A percentile compares a stretch with the other conserved stretches of the same genome.
Conservation (phyloP, 192 early-diverging fungal genomes). For the Gorgonomyces haynaldii region DNA sequence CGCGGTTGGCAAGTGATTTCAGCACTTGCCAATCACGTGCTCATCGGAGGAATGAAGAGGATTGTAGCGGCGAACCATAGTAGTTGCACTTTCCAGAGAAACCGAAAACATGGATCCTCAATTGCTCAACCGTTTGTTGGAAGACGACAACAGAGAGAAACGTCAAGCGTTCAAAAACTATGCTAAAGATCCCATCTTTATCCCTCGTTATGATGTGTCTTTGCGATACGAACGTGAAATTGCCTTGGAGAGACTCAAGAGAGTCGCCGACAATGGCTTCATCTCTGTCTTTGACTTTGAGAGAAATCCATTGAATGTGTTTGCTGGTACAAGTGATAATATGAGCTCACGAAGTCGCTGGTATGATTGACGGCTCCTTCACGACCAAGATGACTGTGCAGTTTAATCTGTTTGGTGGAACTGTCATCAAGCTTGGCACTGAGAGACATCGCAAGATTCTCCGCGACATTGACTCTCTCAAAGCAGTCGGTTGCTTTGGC, state of each 20-base stretch:
- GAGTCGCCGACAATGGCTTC: slow-evolving; percentile 31
- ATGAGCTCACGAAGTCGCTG: slow-evolving; percentile 61
- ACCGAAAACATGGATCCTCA: no score
- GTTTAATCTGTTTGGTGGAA: slow-evolving; percentile 57
- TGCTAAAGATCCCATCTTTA: slow-evolving; percentile 19
- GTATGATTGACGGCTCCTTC: slow-evolving; percentile 59
- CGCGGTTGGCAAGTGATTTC: no score
- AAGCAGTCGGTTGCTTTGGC: slow-evolving; percentile 62
- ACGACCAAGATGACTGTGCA: slow-evolving; percentile 63
- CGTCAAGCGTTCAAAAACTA: slow-evolving; percentile 20
- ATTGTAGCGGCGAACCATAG: no score
- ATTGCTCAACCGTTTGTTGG: slow-evolving; percentile 18
- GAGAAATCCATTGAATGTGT: slow-evolving; percentile 51
- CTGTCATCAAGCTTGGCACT: slow-evolving; percentile 61
- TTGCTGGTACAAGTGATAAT: slow-evolving; percentile 15
- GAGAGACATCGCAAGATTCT: slow-evolving; percentile 56
- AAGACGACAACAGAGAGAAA: slow-evolving; percentile 25
- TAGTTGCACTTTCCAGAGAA: no score
- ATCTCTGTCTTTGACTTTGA: slow-evolving; percentile 61
- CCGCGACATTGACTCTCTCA: slow-evolving; percentile 50
- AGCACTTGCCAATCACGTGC: no score
- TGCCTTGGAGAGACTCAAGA: slow-evolving; percentile 33
- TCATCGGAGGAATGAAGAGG: no score
- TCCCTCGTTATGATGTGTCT: slow-evolving; percentile 54
- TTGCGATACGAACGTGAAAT: slow-evolving; percentile 52